Conservation (phyloP, 164 flowering plant species). For the Umbilicus rupestris region DNA sequence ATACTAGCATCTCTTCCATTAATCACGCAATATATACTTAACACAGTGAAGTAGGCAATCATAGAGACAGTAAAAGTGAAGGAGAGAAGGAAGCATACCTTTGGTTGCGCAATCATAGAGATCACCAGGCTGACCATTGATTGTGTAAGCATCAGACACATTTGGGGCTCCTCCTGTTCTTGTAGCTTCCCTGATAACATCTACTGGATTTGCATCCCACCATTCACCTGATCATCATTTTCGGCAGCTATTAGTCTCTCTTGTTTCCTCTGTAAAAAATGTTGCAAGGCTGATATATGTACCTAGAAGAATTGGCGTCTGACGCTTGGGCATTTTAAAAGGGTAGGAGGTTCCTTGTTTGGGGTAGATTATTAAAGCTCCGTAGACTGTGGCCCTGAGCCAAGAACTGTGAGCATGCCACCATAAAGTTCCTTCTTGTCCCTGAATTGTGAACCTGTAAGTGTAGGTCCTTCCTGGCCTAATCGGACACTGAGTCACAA, state of each 20-base stretch:
- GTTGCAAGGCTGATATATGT: slow-evolving; percentile 1
- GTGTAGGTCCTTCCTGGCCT: slow-evolving; percentile 59
- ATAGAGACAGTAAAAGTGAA: no score
- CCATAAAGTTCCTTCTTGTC: slow-evolving; percentile 68
- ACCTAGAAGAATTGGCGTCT: slow-evolving; percentile 46
- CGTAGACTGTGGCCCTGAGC: slow-evolving; percentile 68
- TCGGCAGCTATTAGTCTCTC: neutral
- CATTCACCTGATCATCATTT: slow-evolving; percentile 65
- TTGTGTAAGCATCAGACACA: slow-evolving; percentile 78
- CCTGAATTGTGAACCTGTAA: slow-evolving; percentile 46
- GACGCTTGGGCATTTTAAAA: slow-evolving; percentile 44
- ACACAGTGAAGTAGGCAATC: no score
- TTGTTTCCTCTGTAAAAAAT: neutral
- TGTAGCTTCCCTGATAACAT: slow-evolving; percentile 52
- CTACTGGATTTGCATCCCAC: slow-evolving; percentile 83
- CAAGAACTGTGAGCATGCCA: slow-evolving; percentile 79
- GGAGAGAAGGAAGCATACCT: slow-evolving; percentile 31
- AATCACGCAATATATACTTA: no score
- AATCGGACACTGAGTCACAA: slow-evolving; percentile 64
- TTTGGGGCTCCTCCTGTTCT: slow-evolving; percentile 80
- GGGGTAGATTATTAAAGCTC: slow-evolving; percentile 49
- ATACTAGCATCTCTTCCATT: no score
- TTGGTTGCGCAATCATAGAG: slow-evolving; percentile 70
- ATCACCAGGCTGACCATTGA: slow-evolving; percentile 94
- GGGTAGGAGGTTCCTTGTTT: slow-evolving; percentile 40